phyloP scores from a whole-genome alignment of 208 protist species.

The Trypanosoma rangeli region DNA sequence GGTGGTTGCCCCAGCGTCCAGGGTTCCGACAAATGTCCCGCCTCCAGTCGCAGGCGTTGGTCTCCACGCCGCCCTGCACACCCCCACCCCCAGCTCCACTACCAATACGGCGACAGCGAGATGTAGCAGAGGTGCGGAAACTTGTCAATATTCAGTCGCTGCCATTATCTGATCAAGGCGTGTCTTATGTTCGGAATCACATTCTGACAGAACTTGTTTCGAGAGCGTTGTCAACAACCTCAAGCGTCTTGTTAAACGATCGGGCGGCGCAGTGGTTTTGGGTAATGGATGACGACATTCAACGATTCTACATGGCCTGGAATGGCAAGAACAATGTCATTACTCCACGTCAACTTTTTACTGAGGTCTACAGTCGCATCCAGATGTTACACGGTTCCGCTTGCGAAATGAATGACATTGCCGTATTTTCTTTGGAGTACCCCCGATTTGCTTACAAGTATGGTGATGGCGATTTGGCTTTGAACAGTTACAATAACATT shows the following conservation, averaged over 20 bases:
- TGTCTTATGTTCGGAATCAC: conserved; percentile 88
- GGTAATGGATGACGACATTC: conserved; percentile 92
- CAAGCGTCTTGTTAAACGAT: too few relatives aligned
- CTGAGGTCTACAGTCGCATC: conserved; percentile 49
- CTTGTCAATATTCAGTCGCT: conserved; percentile 69
- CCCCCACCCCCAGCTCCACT: neutral
- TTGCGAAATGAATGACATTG: conserved; percentile 35
- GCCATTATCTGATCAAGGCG: conserved; percentile 56
- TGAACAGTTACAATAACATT: conserved; percentile 91
- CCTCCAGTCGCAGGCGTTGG: neutral
- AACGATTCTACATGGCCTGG: conserved; percentile 43
- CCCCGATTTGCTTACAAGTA: conserved; percentile 60
- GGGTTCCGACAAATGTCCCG: neutral
- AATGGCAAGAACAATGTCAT: conserved; percentile 50
- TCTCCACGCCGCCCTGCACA: neutral
- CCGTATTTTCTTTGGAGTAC: conserved; percentile 85
- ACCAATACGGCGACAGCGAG: neutral
- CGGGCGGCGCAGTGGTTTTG: conserved; percentile 43
- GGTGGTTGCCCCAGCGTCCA: neutral
- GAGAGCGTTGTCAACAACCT: conserved; percentile 27
- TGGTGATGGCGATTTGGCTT: conserved; percentile 37
- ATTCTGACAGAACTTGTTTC: conserved; percentile 81
- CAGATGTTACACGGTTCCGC: neutral
- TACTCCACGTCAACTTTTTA: conserved; percentile 57
- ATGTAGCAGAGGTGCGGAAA: conserved; percentile 31